Percentiles rank a stretch among this genome's conserved stretches.
phyloP scores from a whole-genome alignment of 495 filamentous ascomycete genomes.

The Hyaloscypha variabilis region DNA sequence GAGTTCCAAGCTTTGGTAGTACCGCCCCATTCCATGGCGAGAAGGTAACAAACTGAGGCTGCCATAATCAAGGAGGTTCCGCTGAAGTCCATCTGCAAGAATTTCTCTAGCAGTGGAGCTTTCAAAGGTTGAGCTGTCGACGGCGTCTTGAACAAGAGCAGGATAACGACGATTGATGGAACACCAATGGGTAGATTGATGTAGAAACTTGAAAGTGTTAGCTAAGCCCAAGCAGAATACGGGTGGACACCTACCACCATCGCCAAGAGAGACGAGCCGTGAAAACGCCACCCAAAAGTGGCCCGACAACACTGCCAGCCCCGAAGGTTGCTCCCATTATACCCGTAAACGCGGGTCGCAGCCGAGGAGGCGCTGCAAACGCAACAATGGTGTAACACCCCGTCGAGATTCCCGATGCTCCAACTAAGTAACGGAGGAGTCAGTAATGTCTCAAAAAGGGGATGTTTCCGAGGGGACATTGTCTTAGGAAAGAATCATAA shows the following conservation, averaged over 20 bases:
- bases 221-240: slow-evolving; percentile 7
- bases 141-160: slow-evolving; percentile 42
- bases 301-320: slow-evolving; percentile 41
- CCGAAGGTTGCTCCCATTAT: slow-evolving; percentile 41
- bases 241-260: slow-evolving; percentile 55
- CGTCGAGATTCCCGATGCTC: slow-evolving; percentile 42
- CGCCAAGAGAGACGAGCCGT: slow-evolving; percentile 63
- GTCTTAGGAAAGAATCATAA: too few relatives aligned
- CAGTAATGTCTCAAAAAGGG: too few relatives aligned
- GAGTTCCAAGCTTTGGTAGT: slow-evolving; percentile 52
- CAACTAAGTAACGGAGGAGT: too few relatives aligned
- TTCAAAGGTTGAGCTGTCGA: neutral
- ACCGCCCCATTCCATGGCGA: slow-evolving; percentile 72
- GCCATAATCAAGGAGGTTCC: slow-evolving; percentile 52
- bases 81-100: slow-evolving; percentile 53
- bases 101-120: slow-evolving; percentile 24
- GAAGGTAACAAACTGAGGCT: slow-evolving; percentile 53
- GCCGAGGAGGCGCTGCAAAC: slow-evolving; percentile 41
- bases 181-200: slow-evolving; percentile 65
- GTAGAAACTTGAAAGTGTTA: slow-evolving; percentile 54
- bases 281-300: slow-evolving; percentile 63
- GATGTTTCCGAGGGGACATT: too few relatives aligned
- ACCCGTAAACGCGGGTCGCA: slow-evolving; percentile 47
- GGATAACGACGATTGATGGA: slow-evolving; percentile 40
- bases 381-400: slow-evolving; percentile 47